These are phyloP conservation scores for Penicillium soppii DNA, from an alignment of 495 filamentous ascomycete species.

Conservation along the genomic window DNA sequence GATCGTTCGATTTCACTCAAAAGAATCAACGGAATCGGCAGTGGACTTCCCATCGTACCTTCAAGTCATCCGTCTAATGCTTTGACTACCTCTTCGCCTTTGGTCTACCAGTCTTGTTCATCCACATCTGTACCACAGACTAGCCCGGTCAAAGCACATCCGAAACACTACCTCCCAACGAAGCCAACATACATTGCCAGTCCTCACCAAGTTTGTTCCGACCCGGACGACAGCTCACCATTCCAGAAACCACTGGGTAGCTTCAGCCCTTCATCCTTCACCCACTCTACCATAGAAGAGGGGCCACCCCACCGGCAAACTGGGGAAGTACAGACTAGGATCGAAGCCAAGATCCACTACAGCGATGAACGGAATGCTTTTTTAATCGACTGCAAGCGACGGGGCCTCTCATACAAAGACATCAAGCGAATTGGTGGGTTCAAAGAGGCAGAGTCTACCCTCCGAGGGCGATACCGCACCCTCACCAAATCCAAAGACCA, in stretches of 20 bases:
- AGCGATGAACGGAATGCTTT: slow-evolving; percentile 56
- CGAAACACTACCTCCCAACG: not conserved
- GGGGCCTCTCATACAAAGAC: slow-evolving; percentile 76
- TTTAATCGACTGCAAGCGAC: slow-evolving; percentile 60
- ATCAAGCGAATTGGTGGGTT: slow-evolving; percentile 68
- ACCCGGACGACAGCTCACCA: not conserved
- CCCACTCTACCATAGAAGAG: not conserved
- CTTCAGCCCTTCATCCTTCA: not conserved
- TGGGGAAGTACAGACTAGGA: not conserved
- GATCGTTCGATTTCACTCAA: no score
- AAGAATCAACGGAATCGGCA: not conserved
- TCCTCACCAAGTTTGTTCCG: not conserved
- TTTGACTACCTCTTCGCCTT: no score
- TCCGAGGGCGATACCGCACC: slow-evolving; percentile 76
- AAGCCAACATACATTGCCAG: not conserved
- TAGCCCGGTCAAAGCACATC: not conserved
- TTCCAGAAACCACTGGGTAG: not conserved
- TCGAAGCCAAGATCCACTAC: slow-evolving; percentile 10
- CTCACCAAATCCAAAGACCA: slow-evolving; percentile 75
- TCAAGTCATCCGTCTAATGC: not conserved
- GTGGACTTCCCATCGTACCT: not conserved
- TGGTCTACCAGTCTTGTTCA: not conserved
- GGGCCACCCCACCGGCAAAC: not conserved
- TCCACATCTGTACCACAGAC: not conserved
- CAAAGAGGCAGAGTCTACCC: slow-evolving; percentile 80